Percentiles rank a stretch among this genome's conserved stretches.
phyloP scores from a whole-genome alignment of 2,329 filamentous ascomycete genomes.

The Colletotrichum salicis region DNA sequence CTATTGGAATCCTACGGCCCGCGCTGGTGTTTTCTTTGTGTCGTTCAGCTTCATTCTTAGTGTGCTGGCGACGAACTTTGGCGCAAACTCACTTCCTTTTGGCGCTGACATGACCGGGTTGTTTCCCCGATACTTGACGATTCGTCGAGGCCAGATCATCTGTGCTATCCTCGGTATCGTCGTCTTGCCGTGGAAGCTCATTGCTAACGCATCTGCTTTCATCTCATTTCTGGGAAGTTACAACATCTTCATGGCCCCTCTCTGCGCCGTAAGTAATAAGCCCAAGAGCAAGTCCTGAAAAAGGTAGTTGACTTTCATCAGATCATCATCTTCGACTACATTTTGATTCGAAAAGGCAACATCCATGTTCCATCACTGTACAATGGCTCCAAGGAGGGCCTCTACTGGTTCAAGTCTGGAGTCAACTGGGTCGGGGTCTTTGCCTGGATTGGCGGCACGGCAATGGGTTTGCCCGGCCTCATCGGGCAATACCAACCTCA shows the following conservation, averaged over 20 bases:
- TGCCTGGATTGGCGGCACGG: constrained; percentile 41
- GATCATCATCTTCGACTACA: constrained; percentile 49
- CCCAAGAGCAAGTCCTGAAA: neutral
- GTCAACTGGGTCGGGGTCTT: constrained; percentile 43
- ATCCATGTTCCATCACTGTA: constrained; percentile 46
- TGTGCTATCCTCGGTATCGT: constrained; percentile 44
- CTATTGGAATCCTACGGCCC: constrained; percentile 43
- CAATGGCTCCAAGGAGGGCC: constrained; percentile 39
- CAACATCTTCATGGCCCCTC: constrained; percentile 43
- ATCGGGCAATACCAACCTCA: constrained; percentile 42
- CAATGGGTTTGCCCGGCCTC: constrained; percentile 42
- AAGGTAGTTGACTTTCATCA: neutral
- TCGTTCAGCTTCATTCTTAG: constrained; percentile 39
- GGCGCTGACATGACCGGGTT: constrained; percentile 47
- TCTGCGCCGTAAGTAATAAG: constrained; percentile 38
- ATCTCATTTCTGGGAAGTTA: constrained; percentile 42
- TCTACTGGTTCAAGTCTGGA: constrained; percentile 47
- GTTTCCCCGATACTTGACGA: constrained; percentile 45
- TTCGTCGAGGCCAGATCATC: constrained; percentile 45
- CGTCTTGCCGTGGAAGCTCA: constrained; percentile 47
- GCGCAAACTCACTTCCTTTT: constrained; percentile 46
- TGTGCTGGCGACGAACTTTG: constrained; percentile 41
- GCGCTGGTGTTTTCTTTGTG: constrained; percentile 48
- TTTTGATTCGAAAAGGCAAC: constrained; percentile 45
- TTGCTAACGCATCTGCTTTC: constrained; percentile 39